A percentile compares a stretch with the other conserved stretches of the same genome.
phyloP scores from a whole-genome alignment of 2,329 filamentous ascomycete genomes.

The Ophiostoma novo-ulmi region DNA sequence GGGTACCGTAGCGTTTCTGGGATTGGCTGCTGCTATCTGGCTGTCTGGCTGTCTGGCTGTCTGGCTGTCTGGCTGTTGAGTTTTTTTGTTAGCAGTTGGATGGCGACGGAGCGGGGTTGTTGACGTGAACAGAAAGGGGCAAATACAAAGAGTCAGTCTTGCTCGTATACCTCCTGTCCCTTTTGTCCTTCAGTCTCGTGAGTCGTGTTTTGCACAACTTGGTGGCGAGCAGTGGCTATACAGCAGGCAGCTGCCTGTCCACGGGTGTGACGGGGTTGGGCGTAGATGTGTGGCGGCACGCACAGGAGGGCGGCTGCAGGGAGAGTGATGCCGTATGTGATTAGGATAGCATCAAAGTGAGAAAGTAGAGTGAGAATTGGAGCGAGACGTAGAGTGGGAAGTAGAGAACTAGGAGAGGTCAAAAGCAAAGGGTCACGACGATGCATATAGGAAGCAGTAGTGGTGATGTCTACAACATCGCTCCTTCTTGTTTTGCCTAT shows the following conservation, averaged over 20 bases:
- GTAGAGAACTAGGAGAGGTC: not conserved
- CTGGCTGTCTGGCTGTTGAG: not conserved
- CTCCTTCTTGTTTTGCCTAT: not conserved
- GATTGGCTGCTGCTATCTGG: conserved; percentile 17
- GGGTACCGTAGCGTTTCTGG: not conserved
- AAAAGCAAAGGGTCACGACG: not conserved
- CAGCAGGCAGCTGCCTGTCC: not conserved
- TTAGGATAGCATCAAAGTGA: not conserved
- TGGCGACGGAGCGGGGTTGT: conserved; percentile 27
- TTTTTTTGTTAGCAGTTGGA: conserved; percentile 21
- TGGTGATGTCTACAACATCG: not conserved
- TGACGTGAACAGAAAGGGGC: conserved; percentile 2
- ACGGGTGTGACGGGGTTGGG: not conserved
- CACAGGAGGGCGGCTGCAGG: not conserved
- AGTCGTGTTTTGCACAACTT: not conserved
- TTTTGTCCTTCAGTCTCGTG: not conserved
- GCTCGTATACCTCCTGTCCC: not conserved
- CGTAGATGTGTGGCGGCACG: not conserved
- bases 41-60: not conserved
- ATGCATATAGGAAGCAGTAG: not conserved
- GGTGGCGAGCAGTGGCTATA: not conserved
- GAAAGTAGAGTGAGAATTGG: not conserved
- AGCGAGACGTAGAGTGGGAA: too few relatives aligned
- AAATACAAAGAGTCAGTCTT: not conserved
- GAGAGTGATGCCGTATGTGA: not conserved